Conservation (phyloP, 441 rosid species). For the Corymbia calophylla region DNA sequence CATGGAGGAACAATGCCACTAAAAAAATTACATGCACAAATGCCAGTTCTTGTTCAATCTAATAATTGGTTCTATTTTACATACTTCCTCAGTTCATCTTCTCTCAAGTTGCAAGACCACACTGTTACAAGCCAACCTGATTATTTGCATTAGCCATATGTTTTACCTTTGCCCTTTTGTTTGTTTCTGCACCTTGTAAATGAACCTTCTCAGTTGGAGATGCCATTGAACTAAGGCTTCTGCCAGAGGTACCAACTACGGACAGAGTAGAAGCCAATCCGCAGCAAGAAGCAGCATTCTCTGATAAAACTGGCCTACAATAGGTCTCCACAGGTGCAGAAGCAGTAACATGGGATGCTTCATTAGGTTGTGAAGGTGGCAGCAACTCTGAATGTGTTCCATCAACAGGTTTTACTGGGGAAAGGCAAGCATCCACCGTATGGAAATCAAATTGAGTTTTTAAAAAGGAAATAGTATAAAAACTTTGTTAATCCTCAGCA, state of each 20-base stretch:
- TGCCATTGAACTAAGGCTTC: conserved; percentile 12
- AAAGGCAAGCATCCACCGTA: conserved; percentile 28
- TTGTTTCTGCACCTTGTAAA: conserved; percentile 30
- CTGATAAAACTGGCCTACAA: conserved; percentile 22
- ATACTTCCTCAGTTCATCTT: background rate
- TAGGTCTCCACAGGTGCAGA: conserved; percentile 17
- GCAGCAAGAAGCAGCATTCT: conserved; percentile 24
- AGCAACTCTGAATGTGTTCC: conserved; percentile 20
- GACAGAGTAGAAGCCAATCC: conserved; percentile 22
- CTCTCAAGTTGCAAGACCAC: background rate
- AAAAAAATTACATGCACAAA: background rate
- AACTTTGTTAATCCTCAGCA: background rate
- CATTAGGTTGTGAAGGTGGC: conserved; percentile 15
- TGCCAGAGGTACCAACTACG: conserved; percentile 16
- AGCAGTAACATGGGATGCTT: conserved; percentile 18
- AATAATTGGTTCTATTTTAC: background rate
- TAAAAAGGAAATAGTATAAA: background rate
- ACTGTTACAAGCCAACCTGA: background rate
- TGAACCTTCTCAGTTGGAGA: conserved; percentile 32
- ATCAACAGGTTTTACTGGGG: conserved; percentile 29
- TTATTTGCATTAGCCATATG: background rate
- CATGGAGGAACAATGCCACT: background rate
- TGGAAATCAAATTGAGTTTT: conserved; percentile 6
- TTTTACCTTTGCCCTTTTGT: conserved; percentile 47
- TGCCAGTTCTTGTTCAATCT: background rate